phyloP scores from a whole-genome alignment of 139 green algal genomes.

The Chlorella sp. region DNA sequence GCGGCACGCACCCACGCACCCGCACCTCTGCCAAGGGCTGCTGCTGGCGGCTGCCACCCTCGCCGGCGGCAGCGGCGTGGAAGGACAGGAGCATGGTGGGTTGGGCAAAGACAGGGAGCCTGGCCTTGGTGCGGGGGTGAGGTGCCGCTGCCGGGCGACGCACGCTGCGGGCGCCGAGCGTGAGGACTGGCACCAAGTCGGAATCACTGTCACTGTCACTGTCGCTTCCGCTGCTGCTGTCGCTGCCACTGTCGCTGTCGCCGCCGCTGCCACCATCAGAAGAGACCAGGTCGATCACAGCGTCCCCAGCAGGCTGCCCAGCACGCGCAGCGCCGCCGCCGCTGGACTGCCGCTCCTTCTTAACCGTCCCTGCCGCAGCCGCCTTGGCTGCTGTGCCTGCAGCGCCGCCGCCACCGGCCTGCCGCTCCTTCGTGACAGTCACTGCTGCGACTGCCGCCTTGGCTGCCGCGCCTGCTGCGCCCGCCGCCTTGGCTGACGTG shows the following conservation, averaged over 20 bases:
- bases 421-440: too few relatives aligned
- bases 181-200: background rate
- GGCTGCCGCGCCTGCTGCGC: too few relatives aligned
- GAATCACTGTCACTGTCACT: background rate
- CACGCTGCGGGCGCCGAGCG: background rate
- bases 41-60: background rate
- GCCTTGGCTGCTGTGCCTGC: too few relatives aligned
- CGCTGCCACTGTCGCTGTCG: background rate
- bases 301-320: too few relatives aligned
- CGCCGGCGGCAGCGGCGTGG: background rate
- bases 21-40: background rate
- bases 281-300: background rate
- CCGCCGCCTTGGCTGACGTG: too few relatives aligned
- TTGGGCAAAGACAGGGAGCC: background rate
- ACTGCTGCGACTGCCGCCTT: too few relatives aligned
- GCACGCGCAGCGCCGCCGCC: background rate
- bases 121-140: constrained; percentile 4
- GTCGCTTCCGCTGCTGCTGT: background rate
- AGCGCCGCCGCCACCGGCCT: too few relatives aligned
- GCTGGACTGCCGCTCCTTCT: background rate
- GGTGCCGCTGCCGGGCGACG: background rate
- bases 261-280: background rate
- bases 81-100: constrained; percentile 17
- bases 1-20: background rate
- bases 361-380: too few relatives aligned